Conservation (phyloP, 23 red algal genomes). For the Gracilariopsis chorda region DNA sequence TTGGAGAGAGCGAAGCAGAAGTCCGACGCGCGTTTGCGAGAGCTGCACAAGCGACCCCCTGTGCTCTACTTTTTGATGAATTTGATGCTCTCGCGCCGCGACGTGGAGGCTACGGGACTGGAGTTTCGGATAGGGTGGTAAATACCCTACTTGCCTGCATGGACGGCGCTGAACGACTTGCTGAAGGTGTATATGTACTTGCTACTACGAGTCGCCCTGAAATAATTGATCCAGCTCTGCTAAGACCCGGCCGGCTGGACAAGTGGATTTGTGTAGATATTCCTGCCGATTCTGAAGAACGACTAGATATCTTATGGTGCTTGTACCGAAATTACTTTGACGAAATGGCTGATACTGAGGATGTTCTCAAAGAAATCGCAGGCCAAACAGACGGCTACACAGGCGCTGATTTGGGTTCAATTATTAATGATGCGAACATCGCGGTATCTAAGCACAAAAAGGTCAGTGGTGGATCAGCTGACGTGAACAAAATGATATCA, state of each 20-base stretch:
- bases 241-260: constrained; percentile 92
- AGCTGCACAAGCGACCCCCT: constrained; percentile 64
- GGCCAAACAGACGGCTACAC: constrained; percentile 86
- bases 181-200: constrained; percentile 73
- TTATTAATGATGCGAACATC: constrained; percentile 49
- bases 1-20: constrained; percentile 82
- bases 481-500: not conserved
- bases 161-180: constrained; percentile 78
- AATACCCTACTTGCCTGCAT: constrained; percentile 80
- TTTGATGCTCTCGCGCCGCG: constrained; percentile 82
- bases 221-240: constrained; percentile 86
- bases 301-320: constrained; percentile 60
- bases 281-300: constrained; percentile 61
- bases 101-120: constrained; percentile 61
- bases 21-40: constrained; percentile 85
- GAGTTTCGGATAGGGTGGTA: constrained; percentile 79
- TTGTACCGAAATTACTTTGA: constrained; percentile 26
- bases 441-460: not conserved
- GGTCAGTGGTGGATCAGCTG: not conserved
- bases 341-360: constrained; percentile 15
- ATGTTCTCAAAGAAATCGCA: constrained; percentile 38
- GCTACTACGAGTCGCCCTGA: constrained; percentile 89
- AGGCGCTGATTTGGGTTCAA: constrained; percentile 80
- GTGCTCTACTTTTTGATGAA: constrained; percentile 94
- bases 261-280: constrained; percentile 80